Evolutionary conservation across 805 yeast species (phyloP).

Genomic region (Sugiyamaella smithiae): DNA sequence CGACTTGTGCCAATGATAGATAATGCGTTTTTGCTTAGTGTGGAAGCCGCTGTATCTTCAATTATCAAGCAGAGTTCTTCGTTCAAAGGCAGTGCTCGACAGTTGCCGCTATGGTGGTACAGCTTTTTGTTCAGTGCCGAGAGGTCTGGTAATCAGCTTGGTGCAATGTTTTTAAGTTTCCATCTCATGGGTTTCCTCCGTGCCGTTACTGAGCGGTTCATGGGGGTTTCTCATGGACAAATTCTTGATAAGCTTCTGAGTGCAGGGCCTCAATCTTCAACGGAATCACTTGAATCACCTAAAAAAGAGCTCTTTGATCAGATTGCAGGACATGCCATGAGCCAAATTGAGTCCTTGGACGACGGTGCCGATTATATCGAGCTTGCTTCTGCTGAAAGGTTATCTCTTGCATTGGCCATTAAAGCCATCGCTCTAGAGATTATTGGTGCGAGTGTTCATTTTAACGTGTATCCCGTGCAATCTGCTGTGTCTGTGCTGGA

Average conservation of each 20-base stretch:
- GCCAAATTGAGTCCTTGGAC: slow-evolving; percentile 49
- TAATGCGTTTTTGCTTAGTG: slow-evolving; percentile 18
- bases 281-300: slow-evolving; percentile 12
- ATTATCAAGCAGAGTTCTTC: neutral
- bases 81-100: neutral
- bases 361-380: slow-evolving; percentile 56
- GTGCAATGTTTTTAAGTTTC: slow-evolving; percentile 23
- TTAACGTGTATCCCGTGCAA: slow-evolving; percentile 45
- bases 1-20: slow-evolving; percentile 16
- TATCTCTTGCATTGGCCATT: slow-evolving; percentile 51
- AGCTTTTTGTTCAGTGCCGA: slow-evolving; percentile 5
- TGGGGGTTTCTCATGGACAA: neutral
- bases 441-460: slow-evolving; percentile 53
- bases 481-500: slow-evolving; percentile 47
- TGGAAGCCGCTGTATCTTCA: slow-evolving; percentile 20
- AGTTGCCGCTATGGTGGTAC: slow-evolving; percentile 6
- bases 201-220: neutral
- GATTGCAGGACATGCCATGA: slow-evolving; percentile 26
- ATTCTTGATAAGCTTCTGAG: slow-evolving; percentile 1
- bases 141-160: slow-evolving; percentile 20
- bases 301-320: neutral
- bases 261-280: neutral
- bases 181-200: neutral
- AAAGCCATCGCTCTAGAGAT: slow-evolving; percentile 58
- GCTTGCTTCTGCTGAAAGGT: slow-evolving; percentile 47